Conservation (phyloP, 352 stramenopile species). For the Elongisporangium undulatum region DNA sequence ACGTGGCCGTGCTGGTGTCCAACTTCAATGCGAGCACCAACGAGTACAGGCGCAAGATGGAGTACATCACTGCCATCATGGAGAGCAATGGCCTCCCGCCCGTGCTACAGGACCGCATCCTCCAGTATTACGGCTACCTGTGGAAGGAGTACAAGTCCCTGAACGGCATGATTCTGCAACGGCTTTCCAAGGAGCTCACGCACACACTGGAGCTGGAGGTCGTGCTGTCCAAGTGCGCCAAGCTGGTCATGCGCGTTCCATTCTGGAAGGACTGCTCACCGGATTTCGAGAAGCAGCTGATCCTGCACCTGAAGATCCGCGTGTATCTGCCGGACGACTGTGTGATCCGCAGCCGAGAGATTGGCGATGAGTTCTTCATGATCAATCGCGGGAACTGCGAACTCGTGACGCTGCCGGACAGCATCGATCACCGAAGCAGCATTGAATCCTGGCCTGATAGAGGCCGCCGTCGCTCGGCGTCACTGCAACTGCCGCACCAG, state of each 20-base stretch:
- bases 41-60: conserved; percentile 64
- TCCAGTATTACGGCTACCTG: conserved; percentile 63
- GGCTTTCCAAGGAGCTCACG: conserved; percentile 43
- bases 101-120: conserved; percentile 46
- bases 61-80: conserved; percentile 52
- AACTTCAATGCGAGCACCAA: conserved; percentile 54
- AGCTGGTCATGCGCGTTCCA: conserved; percentile 52
- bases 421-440: conserved; percentile 19
- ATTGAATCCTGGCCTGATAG: conserved; percentile 4
- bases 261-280: conserved; percentile 50
- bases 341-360: conserved; percentile 53
- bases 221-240: conserved; percentile 71
- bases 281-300: conserved; percentile 67
- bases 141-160: conserved; percentile 63
- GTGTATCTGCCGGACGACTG: conserved; percentile 79
- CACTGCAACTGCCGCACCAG: not conserved
- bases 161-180: conserved; percentile 40
- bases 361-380: conserved; percentile 66
- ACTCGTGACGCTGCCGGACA: conserved; percentile 16
- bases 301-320: conserved; percentile 44
- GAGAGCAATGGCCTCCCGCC: conserved; percentile 43
- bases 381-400: conserved; percentile 61
- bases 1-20: conserved; percentile 54
- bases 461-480: not conserved
- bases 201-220: conserved; percentile 56